Evolutionary conservation across 768 basidiomycete species (phyloP), one percentile per base, ranked within the genome.

Genomic region (Mycena polygramma): DNA sequence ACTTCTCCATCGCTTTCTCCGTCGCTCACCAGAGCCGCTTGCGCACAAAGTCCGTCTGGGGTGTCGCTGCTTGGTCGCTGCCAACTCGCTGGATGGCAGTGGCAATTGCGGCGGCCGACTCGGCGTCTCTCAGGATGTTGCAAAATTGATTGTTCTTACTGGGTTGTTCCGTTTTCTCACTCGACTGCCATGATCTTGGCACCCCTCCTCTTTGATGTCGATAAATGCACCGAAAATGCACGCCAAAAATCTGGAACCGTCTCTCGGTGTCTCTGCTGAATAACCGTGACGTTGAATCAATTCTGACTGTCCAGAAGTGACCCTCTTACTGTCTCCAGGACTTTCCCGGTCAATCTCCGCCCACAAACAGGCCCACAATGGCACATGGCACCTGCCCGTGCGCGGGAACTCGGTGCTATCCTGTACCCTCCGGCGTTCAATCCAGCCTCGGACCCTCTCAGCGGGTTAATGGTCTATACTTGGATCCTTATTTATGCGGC

Each of bases 401-500:
- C 53, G 54, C 54, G 61, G 49, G 61, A 69, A 57, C 54, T 45
- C 53, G 59, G 43, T n/a, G 4, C 45, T 35, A 54, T 30, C 36
- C 39, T 52, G 26, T 39, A 48, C 5, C 7, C 62, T 55, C 43
- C 48, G 52, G n/a, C 57, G 10, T 63, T 26, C 20, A 57, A 6
- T 24, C 11, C 20, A 35, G 0, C 8, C 15, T 7, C 45, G 19
- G 7, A n/a, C 35, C 26, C 19, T 30, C 30, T 36, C 17, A 36
- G 35, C 30, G n/a, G 13, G 30, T 8, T 36, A 30, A 43, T 57
- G 48, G 43, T 24, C 62, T 69, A 69, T 63, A 45, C 57, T 63
- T 57, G 55, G 54, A 55, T 51, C 60, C 36, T 48, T 64, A 69
- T 69, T 51, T 45, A 37, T 36, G 36, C 30, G 24, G 22, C 37